phyloP scores from a whole-genome alignment of 805 yeast species.

The Lachancea meyersii region DNA sequence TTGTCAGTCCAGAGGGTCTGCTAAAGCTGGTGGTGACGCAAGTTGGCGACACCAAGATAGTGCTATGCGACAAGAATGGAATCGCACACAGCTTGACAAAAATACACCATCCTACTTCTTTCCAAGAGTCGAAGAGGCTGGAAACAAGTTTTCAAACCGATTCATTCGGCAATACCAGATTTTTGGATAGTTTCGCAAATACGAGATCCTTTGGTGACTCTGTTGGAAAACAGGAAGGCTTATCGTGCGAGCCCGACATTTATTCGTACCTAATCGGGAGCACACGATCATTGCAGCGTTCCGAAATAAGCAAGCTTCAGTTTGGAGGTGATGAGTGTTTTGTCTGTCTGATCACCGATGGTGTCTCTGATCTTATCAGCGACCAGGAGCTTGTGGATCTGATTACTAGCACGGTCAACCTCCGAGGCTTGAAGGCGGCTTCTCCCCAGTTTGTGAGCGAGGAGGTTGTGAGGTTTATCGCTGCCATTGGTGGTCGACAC shows the following conservation, averaged over 20 bases:
- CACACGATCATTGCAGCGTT: conserved; percentile 36
- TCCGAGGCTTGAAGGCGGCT: conserved; percentile 59
- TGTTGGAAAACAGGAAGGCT: conserved; percentile 72
- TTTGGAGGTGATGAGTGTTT: conserved; percentile 86
- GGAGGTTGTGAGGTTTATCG: conserved; percentile 78
- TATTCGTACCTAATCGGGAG: conserved; percentile 64
- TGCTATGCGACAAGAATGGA: conserved; percentile 78
- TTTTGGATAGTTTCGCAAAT: conserved; percentile 70
- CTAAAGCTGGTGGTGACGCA: conserved; percentile 75
- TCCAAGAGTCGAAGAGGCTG: conserved; percentile 67
- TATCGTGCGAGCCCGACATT: conserved; percentile 89
- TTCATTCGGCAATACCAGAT: conserved; percentile 89
- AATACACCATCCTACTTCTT: conserved; percentile 83
- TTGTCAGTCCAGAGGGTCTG: conserved; percentile 55
- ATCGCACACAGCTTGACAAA: conserved; percentile 70
- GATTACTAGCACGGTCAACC: conserved; percentile 57
- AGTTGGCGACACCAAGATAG: conserved; percentile 86
- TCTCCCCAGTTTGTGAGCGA: conserved; percentile 82
- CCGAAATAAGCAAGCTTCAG: conserved; percentile 31
- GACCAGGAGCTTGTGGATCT: conserved; percentile 93
- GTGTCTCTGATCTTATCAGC: conserved; percentile 69
- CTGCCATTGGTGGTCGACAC: conserved; percentile 66
- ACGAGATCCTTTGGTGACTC: conserved; percentile 93
- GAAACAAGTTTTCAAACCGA: conserved; percentile 66
- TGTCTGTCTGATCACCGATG: conserved; percentile 77